Evolutionary conservation across 805 yeast genomes (phyloP), one percentile per base, ranked within the genome.

Genomic region (Allodekkera sacchari): DNA sequence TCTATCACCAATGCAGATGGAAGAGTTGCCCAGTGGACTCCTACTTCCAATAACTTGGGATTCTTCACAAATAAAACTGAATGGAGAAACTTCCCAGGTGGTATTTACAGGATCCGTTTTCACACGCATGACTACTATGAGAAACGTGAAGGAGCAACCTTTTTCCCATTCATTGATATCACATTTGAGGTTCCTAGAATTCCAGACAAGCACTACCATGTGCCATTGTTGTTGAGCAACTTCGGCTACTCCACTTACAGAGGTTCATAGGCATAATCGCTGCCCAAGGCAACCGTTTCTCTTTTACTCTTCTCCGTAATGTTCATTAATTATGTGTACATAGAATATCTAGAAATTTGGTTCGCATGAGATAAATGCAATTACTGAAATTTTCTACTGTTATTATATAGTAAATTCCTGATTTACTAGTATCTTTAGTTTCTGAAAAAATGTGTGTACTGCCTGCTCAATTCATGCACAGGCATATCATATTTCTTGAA

Each of bases 211-310:
- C 97, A 88, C 53, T 88, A 85, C 56, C 97, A 88, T 52, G 80
- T 88, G 33, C 97, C 97, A 0, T 59, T 88, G 39, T 66, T 88
- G 33, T 61, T 88, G 36, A 77, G 95, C 27, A 84, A 84, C 50
- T 84, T 80, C 57, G 80, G 95, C 21, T 88, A 87, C 59, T 74
- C 94, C 5, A 88, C 96, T 0, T 88, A 88, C 60, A 69, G 96
- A 35, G 97, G 97, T 10, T 48, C 55, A 16, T 51, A 31, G 36
- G n/a, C 31, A 17, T 18, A 33, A 28, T 29, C 28, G 35, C 11
- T 17, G 7, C 30, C 30, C n/a, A 21, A 21, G n/a, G n/a, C n/a
- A n/a, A 21, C 23, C 11, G 23, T n/a, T 21, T n/a, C 23, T 21
- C 9, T 9, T 9, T 21, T 9, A n/a, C 23, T 21, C 23, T 9